Conservation (phyloP, 164 flowering plant species). For the Berberis vulgaris region DNA sequence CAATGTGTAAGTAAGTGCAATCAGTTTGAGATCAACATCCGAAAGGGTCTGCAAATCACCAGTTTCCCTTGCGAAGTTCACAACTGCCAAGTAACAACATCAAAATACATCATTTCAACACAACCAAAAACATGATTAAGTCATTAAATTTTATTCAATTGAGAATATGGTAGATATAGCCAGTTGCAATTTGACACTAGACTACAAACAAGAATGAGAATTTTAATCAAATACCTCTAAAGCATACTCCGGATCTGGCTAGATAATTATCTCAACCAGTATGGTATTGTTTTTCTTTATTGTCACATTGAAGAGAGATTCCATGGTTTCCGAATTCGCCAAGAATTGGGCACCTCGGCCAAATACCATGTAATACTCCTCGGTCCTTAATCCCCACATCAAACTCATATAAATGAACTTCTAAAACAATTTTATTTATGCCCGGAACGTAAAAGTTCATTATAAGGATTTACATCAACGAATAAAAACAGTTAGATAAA, state of each 20-base stretch:
- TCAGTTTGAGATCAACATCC: slow-evolving; percentile 90
- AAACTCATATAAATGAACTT: neutral
- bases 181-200: neutral
- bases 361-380: neutral
- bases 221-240: neutral
- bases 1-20: slow-evolving; percentile 79
- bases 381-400: neutral
- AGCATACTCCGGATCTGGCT: neutral
- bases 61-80: slow-evolving; percentile 81
- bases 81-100: slow-evolving; percentile 32
- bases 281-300: neutral
- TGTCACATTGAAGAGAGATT: neutral
- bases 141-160: neutral
- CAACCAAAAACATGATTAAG: neutral
- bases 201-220: neutral
- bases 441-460: too few species aligned
- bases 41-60: slow-evolving; percentile 94
- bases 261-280: neutral
- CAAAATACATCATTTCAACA: neutral
- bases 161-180: neutral
- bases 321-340: neutral
- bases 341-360: neutral
- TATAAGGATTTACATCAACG: neutral
- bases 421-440: too few species aligned
- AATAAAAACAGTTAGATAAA: neutral